These are phyloP conservation scores for Brassica juncea DNA, from an alignment of 345 rosid genomes.

Conservation along the genomic window DNA sequence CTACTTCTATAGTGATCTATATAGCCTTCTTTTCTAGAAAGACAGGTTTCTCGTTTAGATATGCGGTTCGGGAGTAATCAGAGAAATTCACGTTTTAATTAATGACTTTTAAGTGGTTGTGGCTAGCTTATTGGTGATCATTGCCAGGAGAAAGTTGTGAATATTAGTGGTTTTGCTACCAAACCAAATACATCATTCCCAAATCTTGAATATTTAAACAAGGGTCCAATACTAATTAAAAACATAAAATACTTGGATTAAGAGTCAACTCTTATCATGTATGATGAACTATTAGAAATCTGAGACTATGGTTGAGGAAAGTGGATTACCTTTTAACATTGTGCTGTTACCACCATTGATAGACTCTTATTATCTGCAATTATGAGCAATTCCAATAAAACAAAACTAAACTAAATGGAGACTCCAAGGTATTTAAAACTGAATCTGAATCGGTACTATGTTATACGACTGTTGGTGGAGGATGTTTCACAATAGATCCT, in stretches of 20 bases:
- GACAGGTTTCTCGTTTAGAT: neutral
- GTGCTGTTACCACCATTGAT: slow-evolving; percentile 36
- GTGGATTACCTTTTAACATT: slow-evolving; percentile 25
- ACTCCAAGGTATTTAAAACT: neutral
- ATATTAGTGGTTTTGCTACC: slow-evolving; percentile 34
- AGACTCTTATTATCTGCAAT: neutral
- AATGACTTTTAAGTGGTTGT: slow-evolving; percentile 22
- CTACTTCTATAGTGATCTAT: slow-evolving; percentile 2
- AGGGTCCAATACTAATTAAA: neutral
- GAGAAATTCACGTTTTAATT: slow-evolving; percentile 4
- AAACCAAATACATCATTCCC: slow-evolving; percentile 26
- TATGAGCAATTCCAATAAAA: neutral
- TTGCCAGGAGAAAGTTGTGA: slow-evolving; percentile 18
- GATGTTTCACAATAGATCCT: neutral
- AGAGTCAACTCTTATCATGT: slow-evolving; percentile 41
- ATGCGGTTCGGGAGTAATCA: slow-evolving; percentile 23
- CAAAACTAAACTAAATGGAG: neutral
- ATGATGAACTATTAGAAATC: slow-evolving; percentile 13
- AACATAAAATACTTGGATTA: slow-evolving; percentile 11
- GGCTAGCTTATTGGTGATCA: slow-evolving; percentile 26
- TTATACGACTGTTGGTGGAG: neutral
- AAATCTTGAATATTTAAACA: slow-evolving; percentile 14
- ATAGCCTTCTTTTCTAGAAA: slow-evolving; percentile 18
- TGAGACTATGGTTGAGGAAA: slow-evolving; percentile 34
- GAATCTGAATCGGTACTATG: slow-evolving; percentile 7